These are phyloP conservation scores for Nematocida sp. DNA, from an alignment of 371 early-diverging fungal genomes.

Conservation along the genomic window DNA sequence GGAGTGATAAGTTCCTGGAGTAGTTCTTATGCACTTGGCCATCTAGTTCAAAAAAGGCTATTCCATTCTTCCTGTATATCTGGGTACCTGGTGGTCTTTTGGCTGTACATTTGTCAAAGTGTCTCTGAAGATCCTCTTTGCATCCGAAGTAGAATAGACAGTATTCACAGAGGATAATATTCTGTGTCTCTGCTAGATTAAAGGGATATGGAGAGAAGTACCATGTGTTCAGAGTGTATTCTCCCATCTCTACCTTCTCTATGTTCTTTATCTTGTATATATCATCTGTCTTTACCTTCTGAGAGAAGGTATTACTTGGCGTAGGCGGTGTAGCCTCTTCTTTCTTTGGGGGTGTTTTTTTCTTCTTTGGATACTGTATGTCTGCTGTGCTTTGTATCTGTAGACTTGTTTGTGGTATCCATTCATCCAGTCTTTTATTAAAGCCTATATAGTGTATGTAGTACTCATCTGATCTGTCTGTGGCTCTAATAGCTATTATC, in stretches of 20 bases:
- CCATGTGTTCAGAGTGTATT: slow-evolving; percentile 81
- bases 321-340: slow-evolving; percentile 27
- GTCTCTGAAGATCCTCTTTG: slow-evolving; percentile 66
- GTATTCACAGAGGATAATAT: slow-evolving; percentile 86
- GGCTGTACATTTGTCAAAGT: slow-evolving; percentile 71
- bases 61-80: slow-evolving; percentile 81
- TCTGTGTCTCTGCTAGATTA: slow-evolving; percentile 74
- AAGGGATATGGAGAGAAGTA: slow-evolving; percentile 94
- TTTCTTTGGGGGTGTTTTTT: slow-evolving; percentile 62
- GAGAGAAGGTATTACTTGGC: slow-evolving; percentile 7
- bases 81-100: slow-evolving; percentile 91
- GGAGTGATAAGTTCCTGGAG: slow-evolving; percentile 87
- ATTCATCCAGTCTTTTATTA: slow-evolving; percentile 96
- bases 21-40: slow-evolving; percentile 78
- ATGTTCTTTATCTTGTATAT: slow-evolving; percentile 66
- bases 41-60: slow-evolving; percentile 83
- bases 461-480: slow-evolving; percentile 67
- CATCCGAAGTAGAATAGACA: slow-evolving; percentile 87
- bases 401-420: slow-evolving; percentile 74
- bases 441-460: slow-evolving; percentile 94
- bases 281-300: slow-evolving; percentile 57
- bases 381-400: slow-evolving; percentile 66
- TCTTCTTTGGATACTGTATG: slow-evolving; percentile 66
- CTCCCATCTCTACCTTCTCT: slow-evolving; percentile 72
- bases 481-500: slow-evolving; percentile 73